Evolutionary conservation across 2,329 filamentous ascomycete species (phyloP), one percentile per base, ranked within the genome.

Genomic region (Fusarium aywerte): DNA sequence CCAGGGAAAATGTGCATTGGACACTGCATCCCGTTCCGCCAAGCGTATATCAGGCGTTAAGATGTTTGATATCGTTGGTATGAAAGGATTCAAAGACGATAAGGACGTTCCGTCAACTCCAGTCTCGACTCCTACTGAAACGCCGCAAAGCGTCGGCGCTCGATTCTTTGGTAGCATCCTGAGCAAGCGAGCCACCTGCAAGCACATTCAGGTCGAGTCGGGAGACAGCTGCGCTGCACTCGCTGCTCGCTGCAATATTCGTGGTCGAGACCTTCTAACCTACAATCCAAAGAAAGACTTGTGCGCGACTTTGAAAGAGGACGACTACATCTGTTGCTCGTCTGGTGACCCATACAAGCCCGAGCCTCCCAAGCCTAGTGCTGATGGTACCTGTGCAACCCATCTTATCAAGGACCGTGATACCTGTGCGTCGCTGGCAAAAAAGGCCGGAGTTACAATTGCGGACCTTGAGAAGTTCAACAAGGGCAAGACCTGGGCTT

Each of bases 401-500:
- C 42, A 44, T 31, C 27, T 44, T 15, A 44, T 44, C 5, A 13
- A 32, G 3, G 23, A 44, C 16, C 5, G 42, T 20, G 23, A 44
- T 15, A 44, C 25, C 2, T 44, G 42, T 20, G 42, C 25, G 7
- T 8, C 10, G 5, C n/a, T 32, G 13, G 43, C 43, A 6, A 23
- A 21, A 5, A 33, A 47, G 43, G 9, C 18, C 10, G 18, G 13
- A 31, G 42, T 44, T 7, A 18, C 25, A 7, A 20, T 44, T 15
- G 7, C 6, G 4, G 43, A 45, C 29, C 11, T 32, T 15, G 27
- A 45, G 2, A 45, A 45, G 18, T 70, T 48, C 32, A 80, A 80
- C 58, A 73, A 70, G 23, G 33, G 31, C 12, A 68, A 69, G 11
- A 73, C 69, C 0, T 75, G 71, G 72, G 71, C 61, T 12, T 75